phyloP scores from a whole-genome alignment of 331 rosid species.

The Malus hybrid region DNA sequence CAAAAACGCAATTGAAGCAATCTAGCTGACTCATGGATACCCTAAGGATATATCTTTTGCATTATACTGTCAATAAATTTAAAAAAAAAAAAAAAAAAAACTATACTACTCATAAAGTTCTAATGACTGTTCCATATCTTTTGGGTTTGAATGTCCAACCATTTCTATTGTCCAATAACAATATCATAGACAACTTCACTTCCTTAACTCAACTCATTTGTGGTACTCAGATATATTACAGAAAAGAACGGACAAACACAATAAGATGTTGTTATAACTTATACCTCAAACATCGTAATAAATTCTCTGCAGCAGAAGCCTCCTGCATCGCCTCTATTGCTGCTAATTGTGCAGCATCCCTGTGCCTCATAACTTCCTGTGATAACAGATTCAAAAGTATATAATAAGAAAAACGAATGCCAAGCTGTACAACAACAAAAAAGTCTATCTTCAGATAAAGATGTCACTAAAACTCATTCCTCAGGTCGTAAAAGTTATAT shows the following conservation, averaged over 20 bases:
- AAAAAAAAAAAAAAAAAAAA: neutral
- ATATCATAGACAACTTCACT: neutral
- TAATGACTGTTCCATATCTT: neutral
- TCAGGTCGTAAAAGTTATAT: neutral
- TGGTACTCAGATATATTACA: neutral
- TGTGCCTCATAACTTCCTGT: slow-evolving; percentile 78
- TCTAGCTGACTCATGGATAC: too few species aligned
- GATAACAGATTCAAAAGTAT: slow-evolving; percentile 10
- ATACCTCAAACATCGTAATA: slow-evolving; percentile 75
- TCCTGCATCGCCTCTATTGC: slow-evolving; percentile 87
- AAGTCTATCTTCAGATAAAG: neutral
- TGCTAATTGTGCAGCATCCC: slow-evolving; percentile 80
- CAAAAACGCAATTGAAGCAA: too few species aligned
- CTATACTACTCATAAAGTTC: neutral
- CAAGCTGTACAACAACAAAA: neutral
- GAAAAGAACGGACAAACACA: neutral
- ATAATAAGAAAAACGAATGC: neutral
- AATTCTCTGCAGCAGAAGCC: slow-evolving; percentile 74
- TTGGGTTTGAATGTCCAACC: neutral
- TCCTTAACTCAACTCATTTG: neutral
- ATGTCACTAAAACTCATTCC: neutral
- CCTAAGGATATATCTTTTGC: neutral
- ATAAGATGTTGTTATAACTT: slow-evolving; percentile 29
- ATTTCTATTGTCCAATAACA: neutral
- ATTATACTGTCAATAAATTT: neutral